Evolutionary conservation across 1,139 yeast genomes (phyloP).

Genomic region (Tardiomyces depauwii): DNA sequence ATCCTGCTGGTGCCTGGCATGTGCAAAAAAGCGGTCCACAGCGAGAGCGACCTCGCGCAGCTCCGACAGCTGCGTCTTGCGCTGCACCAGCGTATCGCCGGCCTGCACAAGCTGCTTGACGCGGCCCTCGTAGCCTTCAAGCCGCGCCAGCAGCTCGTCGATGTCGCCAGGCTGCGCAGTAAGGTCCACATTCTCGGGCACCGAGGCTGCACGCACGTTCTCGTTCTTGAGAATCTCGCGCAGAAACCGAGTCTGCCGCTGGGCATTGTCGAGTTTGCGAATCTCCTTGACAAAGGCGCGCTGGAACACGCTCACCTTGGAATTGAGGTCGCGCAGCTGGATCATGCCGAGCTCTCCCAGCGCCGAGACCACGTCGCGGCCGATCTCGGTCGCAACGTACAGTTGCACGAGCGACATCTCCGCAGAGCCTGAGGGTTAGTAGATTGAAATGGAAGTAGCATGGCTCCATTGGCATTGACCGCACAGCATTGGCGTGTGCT

Average conservation of each 20-base stretch:
- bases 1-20: constrained; percentile 12
- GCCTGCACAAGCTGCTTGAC: constrained; percentile 46
- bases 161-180: constrained; percentile 33
- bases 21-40: constrained; percentile 56
- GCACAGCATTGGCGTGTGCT: too few relatives aligned
- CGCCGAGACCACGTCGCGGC: constrained; percentile 78
- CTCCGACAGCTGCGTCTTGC: constrained; percentile 48
- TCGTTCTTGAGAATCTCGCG: constrained; percentile 5
- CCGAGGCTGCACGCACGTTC: constrained; percentile 8
- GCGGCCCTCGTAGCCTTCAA: constrained; percentile 52
- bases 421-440: constrained; percentile 41
- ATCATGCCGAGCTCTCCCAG: constrained; percentile 78
- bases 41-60: constrained; percentile 59
- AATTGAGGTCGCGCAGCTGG: constrained; percentile 76
- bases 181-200: constrained; percentile 3
- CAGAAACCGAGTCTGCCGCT: constrained; percentile 41
- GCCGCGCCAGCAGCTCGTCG: constrained; percentile 63
- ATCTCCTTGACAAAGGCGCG: constrained; percentile 80
- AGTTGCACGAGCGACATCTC: constrained; percentile 91
- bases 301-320: constrained; percentile 73
- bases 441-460: too few relatives aligned
- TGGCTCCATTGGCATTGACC: too few relatives aligned
- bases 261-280: constrained; percentile 50
- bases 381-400: constrained; percentile 82
- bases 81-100: constrained; percentile 40